These are phyloP conservation scores for Magnolia changhungtana DNA, from an alignment of 164 flowering plant species.

Conservation along the genomic window DNA sequence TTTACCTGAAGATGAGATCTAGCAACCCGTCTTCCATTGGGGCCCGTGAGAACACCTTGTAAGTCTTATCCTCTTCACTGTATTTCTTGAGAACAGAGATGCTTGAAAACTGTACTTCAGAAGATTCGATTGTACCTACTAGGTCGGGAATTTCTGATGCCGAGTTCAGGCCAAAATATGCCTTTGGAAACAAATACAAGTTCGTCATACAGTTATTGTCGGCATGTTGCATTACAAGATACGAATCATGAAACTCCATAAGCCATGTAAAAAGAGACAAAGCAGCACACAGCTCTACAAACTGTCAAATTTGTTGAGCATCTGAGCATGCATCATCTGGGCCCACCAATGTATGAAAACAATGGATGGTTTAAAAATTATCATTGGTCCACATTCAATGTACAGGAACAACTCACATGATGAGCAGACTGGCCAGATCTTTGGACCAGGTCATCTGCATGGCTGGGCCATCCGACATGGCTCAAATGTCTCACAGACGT, in stretches of 20 bases:
- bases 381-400: not conserved
- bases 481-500: no score
- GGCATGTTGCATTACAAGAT: not conserved
- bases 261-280: not conserved
- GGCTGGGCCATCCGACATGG: no score
- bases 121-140: conserved; percentile 73
- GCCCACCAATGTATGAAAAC: not conserved
- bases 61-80: conserved; percentile 50
- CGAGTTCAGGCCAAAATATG: conserved; percentile 57
- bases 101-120: conserved; percentile 69
- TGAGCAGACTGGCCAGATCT: no score
- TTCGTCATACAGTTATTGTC: not conserved
- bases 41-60: conserved; percentile 80
- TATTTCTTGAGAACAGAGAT: conserved; percentile 73
- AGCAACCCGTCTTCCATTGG: conserved; percentile 60
- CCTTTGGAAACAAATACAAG: conserved; percentile 35
- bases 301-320: not conserved
- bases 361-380: not conserved
- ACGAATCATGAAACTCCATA: not conserved
- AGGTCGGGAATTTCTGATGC: conserved; percentile 67
- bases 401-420: not conserved
- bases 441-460: no score
- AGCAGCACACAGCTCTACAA: not conserved
- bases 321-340: not conserved
- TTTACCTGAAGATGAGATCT: conserved; percentile 80